These are phyloP conservation scores for Schizochytrium sp. DNA, from an alignment of 108 stramenopile genomes.

Conservation along the genomic window DNA sequence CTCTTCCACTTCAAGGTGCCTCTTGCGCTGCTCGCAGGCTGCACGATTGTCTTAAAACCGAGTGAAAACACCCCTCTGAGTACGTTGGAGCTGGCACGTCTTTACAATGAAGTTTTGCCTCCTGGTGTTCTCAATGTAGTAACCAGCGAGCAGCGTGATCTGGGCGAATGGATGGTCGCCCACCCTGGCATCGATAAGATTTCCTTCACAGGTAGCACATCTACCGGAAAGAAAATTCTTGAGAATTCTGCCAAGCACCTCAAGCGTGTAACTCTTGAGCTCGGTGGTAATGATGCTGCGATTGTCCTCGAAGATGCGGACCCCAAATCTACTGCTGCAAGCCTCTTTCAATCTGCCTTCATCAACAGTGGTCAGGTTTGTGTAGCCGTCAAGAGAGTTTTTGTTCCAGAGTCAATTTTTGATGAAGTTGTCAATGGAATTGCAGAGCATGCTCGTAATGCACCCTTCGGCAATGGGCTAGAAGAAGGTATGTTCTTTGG, in stretches of 20 bases:
- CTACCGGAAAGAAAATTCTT: constrained; percentile 62
- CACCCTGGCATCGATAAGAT: constrained; percentile 59
- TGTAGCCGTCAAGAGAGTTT: constrained; percentile 60
- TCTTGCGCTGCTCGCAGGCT: constrained; percentile 60
- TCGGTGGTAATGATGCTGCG: constrained; percentile 63
- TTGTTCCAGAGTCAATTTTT: constrained; percentile 45
- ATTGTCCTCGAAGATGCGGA: constrained; percentile 59
- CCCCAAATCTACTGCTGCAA: constrained; percentile 35
- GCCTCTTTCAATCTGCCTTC: constrained; percentile 39
- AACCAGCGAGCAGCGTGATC: constrained; percentile 68
- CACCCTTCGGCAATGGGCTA: constrained; percentile 18
- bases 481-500: background rate
- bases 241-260: constrained; percentile 27
- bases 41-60: constrained; percentile 81
- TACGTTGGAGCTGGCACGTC: constrained; percentile 76
- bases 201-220: constrained; percentile 60
- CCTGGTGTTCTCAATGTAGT: constrained; percentile 87
- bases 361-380: constrained; percentile 64
- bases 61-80: constrained; percentile 90
- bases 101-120: constrained; percentile 85
- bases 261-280: constrained; percentile 60
- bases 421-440: constrained; percentile 59
- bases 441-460: background rate
- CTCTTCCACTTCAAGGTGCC: constrained; percentile 62
- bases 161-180: constrained; percentile 34